These are phyloP conservation scores for Lepiota brunneoincarnata DNA, from an alignment of 768 basidiomycete genomes.

Conservation along the genomic window DNA sequence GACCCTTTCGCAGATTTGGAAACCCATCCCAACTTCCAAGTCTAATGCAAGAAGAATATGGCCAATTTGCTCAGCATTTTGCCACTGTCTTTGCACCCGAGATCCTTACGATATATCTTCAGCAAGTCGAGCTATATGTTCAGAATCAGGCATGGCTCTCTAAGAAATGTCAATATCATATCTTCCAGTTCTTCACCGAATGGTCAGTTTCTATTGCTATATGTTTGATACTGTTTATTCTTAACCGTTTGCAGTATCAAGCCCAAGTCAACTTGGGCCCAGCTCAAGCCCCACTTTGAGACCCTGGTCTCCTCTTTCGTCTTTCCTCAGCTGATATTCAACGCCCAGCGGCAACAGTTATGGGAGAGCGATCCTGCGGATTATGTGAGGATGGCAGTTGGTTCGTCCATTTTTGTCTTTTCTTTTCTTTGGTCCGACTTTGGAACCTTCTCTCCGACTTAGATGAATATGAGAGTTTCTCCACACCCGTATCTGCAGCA, in stretches of 20 bases:
- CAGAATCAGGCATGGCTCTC: constrained; percentile 74
- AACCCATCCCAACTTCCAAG: constrained; percentile 85
- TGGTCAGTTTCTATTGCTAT: constrained; percentile 50
- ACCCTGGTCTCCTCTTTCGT: constrained; percentile 76
- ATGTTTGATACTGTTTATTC: background rate
- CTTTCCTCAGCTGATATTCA: constrained; percentile 87
- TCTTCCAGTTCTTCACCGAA: constrained; percentile 84
- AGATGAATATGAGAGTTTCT: constrained; percentile 84
- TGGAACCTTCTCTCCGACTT: background rate
- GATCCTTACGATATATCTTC: constrained; percentile 78
- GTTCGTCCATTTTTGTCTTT: constrained; percentile 32
- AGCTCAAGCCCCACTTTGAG: constrained; percentile 84
- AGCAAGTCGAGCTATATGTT: constrained; percentile 69
- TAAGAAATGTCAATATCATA: constrained; percentile 80
- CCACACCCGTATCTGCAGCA: constrained; percentile 74
- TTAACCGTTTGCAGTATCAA: constrained; percentile 58
- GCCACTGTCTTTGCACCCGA: constrained; percentile 79
- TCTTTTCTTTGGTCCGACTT: background rate
- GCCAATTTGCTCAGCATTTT: constrained; percentile 73
- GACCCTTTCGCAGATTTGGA: constrained; percentile 53
- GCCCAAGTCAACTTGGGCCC: constrained; percentile 87
- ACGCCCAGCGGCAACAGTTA: constrained; percentile 56
- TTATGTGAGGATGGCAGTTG: constrained; percentile 73
- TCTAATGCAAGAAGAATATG: constrained; percentile 67
- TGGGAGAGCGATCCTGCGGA: constrained; percentile 87